Percentiles rank a stretch among this genome's conserved stretches.
Evolutionary conservation across 345 rosid species (phyloP).

Genomic region (Sapria himalayana): DNA sequence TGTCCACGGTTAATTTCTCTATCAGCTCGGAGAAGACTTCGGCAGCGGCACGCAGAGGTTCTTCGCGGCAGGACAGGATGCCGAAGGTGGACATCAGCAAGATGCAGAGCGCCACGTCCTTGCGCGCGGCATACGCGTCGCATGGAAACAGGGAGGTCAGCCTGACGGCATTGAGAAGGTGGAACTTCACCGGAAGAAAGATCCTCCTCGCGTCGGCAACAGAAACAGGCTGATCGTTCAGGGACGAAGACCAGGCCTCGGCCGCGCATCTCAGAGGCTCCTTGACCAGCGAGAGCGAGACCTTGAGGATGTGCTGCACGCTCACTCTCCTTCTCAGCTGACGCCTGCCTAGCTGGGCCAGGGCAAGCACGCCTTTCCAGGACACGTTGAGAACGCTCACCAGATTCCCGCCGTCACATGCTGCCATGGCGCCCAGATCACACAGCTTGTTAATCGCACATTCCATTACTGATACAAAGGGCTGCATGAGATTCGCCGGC

Average conservation of each 20-base stretch:
- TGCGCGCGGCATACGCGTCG: constrained; percentile 36
- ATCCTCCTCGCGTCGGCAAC: constrained; percentile 60
- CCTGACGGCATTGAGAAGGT: constrained; percentile 62
- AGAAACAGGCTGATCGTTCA: constrained; percentile 38
- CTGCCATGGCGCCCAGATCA: constrained; percentile 58
- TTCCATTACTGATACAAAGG: constrained; percentile 23
- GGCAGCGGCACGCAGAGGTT: constrained; percentile 25
- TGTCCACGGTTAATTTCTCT: constrained; percentile 45
- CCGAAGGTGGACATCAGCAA: constrained; percentile 39
- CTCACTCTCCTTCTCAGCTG: constrained; percentile 19
- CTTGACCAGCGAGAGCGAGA: constrained; percentile 41
- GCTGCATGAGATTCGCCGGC: constrained; percentile 14
- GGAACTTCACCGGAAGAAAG: constrained; percentile 77
- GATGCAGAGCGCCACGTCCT: constrained; percentile 31
- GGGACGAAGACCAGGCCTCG: constrained; percentile 43
- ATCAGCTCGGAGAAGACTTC: constrained; percentile 60
- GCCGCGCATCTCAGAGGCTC: constrained; percentile 46
- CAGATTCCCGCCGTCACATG: constrained; percentile 63
- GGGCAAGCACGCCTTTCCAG: constrained; percentile 79
- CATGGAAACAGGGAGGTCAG: constrained; percentile 46
- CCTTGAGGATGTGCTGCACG: constrained; percentile 40
- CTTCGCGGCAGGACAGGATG: constrained; percentile 30
- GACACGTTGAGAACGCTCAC: constrained; percentile 72
- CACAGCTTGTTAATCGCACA: constrained; percentile 31
- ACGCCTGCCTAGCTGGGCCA: constrained; percentile 58